Conservation (phyloP, 139 green algal genomes). For the Pseudopediastrum boryanum region DNA sequence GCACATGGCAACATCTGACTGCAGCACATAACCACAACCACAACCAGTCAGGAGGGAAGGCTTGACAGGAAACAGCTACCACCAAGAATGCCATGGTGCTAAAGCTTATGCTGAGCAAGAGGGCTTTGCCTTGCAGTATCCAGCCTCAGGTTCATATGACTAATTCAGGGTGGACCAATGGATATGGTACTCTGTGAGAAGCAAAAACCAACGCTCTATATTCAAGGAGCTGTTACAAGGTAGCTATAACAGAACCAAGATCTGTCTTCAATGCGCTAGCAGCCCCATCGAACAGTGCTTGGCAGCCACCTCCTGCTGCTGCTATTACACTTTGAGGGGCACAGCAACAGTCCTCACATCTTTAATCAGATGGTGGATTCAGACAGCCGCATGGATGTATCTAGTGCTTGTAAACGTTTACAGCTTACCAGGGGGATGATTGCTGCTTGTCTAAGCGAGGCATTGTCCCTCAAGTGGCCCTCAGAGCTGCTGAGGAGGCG, state of each 20-base stretch:
- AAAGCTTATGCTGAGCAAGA: too few relatives aligned
- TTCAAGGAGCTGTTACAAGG: too few relatives aligned
- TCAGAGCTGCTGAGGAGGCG: constrained; percentile 66
- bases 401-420: background rate
- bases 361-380: background rate
- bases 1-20: constrained; percentile 73
- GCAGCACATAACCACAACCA: too few relatives aligned
- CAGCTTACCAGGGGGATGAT: constrained; percentile 55
- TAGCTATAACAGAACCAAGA: too few relatives aligned
- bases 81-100: too few relatives aligned
- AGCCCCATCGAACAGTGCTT: background rate
- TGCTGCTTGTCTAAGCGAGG: constrained; percentile 43
- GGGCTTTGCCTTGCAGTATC: too few relatives aligned
- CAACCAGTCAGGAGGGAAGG: too few relatives aligned
- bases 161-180: too few relatives aligned
- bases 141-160: too few relatives aligned
- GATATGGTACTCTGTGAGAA: too few relatives aligned
- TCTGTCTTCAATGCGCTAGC: too few relatives aligned
- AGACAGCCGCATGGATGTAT: background rate
- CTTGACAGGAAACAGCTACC: too few relatives aligned
- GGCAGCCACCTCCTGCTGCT: background rate
- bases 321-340: background rate
- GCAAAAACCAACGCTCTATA: background rate
- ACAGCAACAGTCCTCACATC: background rate
- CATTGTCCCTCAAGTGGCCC: constrained; percentile 66